Conservation (phyloP, 805 yeast genomes). For the Maudiozyma barnettii region DNA sequence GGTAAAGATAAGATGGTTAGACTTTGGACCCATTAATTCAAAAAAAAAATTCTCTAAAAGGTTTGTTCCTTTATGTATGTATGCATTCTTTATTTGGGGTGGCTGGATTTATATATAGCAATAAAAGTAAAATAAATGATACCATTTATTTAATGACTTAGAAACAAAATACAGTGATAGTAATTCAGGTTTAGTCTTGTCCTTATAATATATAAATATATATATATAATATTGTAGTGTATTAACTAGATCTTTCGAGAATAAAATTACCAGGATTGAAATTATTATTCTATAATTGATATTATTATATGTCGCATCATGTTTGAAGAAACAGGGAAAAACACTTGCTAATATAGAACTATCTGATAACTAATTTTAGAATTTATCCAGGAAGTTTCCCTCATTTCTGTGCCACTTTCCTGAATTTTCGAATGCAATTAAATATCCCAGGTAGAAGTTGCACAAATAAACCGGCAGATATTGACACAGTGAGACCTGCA, state of each 20-base stretch:
- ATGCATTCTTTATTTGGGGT: neutral
- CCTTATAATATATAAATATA: neutral
- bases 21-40: constrained; percentile 65
- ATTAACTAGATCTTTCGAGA: neutral
- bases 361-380: neutral
- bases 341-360: neutral
- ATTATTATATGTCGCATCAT: neutral
- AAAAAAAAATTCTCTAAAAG: neutral
- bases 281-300: neutral
- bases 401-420: neutral
- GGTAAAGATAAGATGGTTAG: constrained; percentile 94
- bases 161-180: too few species aligned
- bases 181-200: neutral
- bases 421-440: neutral
- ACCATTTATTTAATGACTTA: neutral
- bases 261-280: neutral
- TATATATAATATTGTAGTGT: neutral
- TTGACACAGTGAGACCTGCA: neutral
- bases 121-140: neutral
- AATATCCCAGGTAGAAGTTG: neutral
- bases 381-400: neutral
- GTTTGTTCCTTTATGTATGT: neutral
- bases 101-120: neutral
- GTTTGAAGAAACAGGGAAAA: neutral
- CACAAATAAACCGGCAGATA: neutral